Percentiles rank a stretch among this genome's conserved stretches.
These are phyloP conservation scores for Filosporella fistucella DNA, from an alignment of 495 filamentous ascomycete genomes.

Conservation along the genomic window DNA sequence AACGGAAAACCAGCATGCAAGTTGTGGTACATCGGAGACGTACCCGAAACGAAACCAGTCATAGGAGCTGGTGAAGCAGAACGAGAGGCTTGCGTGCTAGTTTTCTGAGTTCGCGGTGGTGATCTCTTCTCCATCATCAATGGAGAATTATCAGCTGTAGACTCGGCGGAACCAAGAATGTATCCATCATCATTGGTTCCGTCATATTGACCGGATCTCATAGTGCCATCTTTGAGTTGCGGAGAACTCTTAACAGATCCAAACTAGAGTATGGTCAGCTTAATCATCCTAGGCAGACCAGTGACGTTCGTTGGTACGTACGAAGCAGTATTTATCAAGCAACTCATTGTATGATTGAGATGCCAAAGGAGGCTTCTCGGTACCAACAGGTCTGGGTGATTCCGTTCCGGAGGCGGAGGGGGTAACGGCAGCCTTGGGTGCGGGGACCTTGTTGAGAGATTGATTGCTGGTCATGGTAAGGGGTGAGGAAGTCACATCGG, in stretches of 20 bases:
- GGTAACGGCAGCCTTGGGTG: constrained; percentile 14
- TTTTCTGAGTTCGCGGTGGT: constrained; percentile 18
- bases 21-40: constrained; percentile 28
- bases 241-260: constrained; percentile 25
- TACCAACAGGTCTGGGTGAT: constrained; percentile 36
- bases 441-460: constrained; percentile 1
- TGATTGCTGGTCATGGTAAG: constrained; percentile 12
- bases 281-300: constrained; percentile 13
- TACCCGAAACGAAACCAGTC: constrained; percentile 27
- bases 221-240: constrained; percentile 23
- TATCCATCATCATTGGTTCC: constrained; percentile 23
- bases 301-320: constrained; percentile 56
- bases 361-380: constrained; percentile 63
- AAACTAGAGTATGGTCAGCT: constrained; percentile 26
- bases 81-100: constrained; percentile 12
- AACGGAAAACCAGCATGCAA: constrained; percentile 23
- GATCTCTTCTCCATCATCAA: constrained; percentile 20
- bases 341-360: constrained; percentile 90
- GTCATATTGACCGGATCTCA: constrained; percentile 23
- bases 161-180: constrained; percentile 16
- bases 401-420: constrained; percentile 25
- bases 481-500: constrained; percentile 17
- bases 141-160: constrained; percentile 17
- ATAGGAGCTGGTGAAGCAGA: constrained; percentile 27
- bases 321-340: constrained; percentile 97